Evolutionary conservation across 1,284 basidiomycete genomes (phyloP), one percentile per base, ranked within the genome.

Genomic region (Quambalaria eucalypti): DNA sequence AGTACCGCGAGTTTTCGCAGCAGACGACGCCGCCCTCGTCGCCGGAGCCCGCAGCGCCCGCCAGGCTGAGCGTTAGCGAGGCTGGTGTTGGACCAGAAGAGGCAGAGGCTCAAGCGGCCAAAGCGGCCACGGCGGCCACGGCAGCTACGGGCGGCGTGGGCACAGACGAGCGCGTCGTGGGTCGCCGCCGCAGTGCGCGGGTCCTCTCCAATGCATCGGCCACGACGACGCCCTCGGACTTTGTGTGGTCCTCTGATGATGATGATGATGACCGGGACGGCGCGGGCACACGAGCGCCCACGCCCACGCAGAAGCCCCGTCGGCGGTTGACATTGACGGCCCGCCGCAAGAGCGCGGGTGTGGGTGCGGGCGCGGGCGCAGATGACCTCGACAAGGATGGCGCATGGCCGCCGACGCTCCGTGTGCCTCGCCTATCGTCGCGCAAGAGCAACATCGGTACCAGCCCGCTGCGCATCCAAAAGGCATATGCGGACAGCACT

Each of bases 391-490:
- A 7, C 42, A 12, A 23, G 6, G 42, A 46, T 26, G 10, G 21
- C 21, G 42, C 42, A 14, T 46, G 42, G 42, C 42, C 42, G 19
- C 19, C 19, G 19, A 46, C 42, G 42, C 9, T 52, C 26, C 40
- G 51, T 5, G 33, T 23, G 1, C 51, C 51, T 7, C 42, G 31
- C 21, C 30, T 52, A 8, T 47, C 51, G 19, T 52, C 51, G 9
- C 28, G 40, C 23, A 46, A 23, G 19, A 52, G 51, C 42, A 52
- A 52, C 30, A 52, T 52, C 23, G 40, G 40, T 21, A 52, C 51
- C 4, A 51, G 21, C 10, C 36, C 36, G 12, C 23, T 36, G 50
- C 12, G 23, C 30, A 21, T 42, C 40, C 28, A 30, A 40, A 44
- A 36, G 31, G 12, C n/a, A 31, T n/a, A n/a, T n/a, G n/a, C n/a